Conservation (phyloP, 164 flowering plant genomes). For the Warburgia ugandensis region DNA sequence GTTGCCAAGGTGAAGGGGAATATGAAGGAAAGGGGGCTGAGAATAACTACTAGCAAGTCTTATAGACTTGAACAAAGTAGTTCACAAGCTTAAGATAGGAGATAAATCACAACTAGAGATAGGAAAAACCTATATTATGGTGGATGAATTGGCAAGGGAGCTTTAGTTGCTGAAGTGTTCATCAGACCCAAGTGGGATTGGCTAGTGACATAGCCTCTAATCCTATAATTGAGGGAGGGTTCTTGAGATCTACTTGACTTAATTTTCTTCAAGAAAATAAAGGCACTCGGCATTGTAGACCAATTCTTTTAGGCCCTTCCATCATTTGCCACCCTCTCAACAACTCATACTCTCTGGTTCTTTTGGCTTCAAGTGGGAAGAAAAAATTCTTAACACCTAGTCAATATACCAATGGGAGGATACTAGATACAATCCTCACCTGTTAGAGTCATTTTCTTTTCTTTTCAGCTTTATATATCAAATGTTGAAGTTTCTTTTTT, state of each 20-base stretch:
- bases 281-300: not conserved
- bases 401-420: too few species aligned
- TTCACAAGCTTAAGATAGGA: slow-evolving; percentile 34
- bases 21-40: slow-evolving; percentile 30
- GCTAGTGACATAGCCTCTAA: not conserved
- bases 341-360: too few species aligned
- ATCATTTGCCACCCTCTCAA: not conserved
- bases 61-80: slow-evolving; percentile 48
- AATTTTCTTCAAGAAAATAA: not conserved
- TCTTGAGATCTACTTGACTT: not conserved
- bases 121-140: slow-evolving; percentile 20
- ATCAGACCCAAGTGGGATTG: slow-evolving; percentile 1
- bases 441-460: too few species aligned
- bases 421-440: too few species aligned
- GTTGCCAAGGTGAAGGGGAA: slow-evolving; percentile 40
- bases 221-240: not conserved
- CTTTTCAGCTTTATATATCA: too few species aligned
- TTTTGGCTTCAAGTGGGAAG: too few species aligned
- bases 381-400: too few species aligned
- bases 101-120: slow-evolving; percentile 14
- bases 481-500: too few species aligned
- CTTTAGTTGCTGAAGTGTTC: slow-evolving; percentile 3
- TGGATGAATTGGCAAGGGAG: slow-evolving; percentile 21
- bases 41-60: slow-evolving; percentile 38
- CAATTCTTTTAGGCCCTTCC: not conserved